Base-by-base conservation (phyloP, 1,139 yeast genomes). In the Suhomyces panamericanus region DNA sequence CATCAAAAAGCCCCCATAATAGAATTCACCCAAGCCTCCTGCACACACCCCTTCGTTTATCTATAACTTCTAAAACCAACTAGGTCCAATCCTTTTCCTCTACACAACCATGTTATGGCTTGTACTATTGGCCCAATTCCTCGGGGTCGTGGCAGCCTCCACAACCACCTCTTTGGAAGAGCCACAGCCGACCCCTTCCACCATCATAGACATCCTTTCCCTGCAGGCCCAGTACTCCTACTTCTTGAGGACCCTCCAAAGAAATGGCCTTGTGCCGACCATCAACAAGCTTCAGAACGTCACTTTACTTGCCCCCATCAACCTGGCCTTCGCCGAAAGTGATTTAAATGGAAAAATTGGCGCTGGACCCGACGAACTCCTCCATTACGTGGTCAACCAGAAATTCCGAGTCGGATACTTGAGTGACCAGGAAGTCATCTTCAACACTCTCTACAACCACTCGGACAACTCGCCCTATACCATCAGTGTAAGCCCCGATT, bases 261-360 rank as follows among this genome's bases (percentile, higher is more conserved):
- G 77, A 41, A 71, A 75, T 38, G 95, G 85, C 11, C 66, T 87
- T 49, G 70, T 93, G 1, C 95, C 95, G 1, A 64, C 69, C 29
- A 63, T 93, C 41, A 91, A 89, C 60, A 69, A 70, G 31, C 64
- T 86, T 49, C 68, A 72, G 31, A 86, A 90, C 60, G 77, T 85
- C 42, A 89, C 98, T 0, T 66, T 91, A 15, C 62, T 89, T 38
- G 97, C 97, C 0, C 97, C 98, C 0, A 77, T 87, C 15, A 89
- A 91, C 64, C 82, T 86, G 55, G 97, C 96, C 0, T 90, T 87
- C 30, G 58, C 53, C 20, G 53, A 44, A 6, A 26, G 46, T 33
- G 52, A 50, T 42, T 6, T 35, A 46, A 64, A 58, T 15, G 59
- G 62, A 35, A 8, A 17, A 10, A 33, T 26, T 9, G 17, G n/a